phyloP scores from a whole-genome alignment of 2,329 filamentous ascomycete species.

The Penicillium fuscoglaucum region DNA sequence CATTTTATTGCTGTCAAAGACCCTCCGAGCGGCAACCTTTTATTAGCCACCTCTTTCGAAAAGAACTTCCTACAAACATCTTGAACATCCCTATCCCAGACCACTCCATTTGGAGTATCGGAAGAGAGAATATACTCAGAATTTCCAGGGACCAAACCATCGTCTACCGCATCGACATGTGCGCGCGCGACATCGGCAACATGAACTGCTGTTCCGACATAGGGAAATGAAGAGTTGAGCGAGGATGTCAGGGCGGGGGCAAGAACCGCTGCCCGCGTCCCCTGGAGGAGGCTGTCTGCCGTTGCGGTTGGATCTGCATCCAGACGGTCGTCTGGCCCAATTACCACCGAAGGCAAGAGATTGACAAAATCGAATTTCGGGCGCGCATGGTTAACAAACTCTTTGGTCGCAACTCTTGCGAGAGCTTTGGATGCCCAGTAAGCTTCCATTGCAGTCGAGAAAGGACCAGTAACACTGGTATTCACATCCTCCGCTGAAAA shows the following conservation, averaged over 20 bases:
- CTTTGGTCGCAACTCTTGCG: slow-evolving; percentile 25
- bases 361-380: slow-evolving; percentile 2
- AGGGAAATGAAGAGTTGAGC: slow-evolving; percentile 1
- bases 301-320: not conserved
- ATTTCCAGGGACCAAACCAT: not conserved
- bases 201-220: slow-evolving; percentile 2
- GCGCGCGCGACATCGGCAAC: slow-evolving; percentile 5
- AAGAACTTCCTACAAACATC: not conserved
- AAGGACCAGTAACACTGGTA: slow-evolving; percentile 1
- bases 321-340: not conserved
- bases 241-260: not conserved
- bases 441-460: slow-evolving; percentile 26
- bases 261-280: not conserved
- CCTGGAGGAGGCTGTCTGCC: not conserved
- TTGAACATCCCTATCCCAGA: slow-evolving; percentile 1
- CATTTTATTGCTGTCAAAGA: not conserved
- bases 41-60: not conserved
- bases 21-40: not conserved
- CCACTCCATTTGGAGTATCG: not conserved
- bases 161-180: slow-evolving; percentile 1
- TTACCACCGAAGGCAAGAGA: slow-evolving; percentile 2
- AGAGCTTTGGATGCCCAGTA: slow-evolving; percentile 34
- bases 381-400: slow-evolving; percentile 12
- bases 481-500: not conserved
- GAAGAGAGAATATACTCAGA: slow-evolving; percentile 4